Percentiles rank a stretch among this genome's conserved stretches.
These are phyloP conservation scores for Salix viminalis DNA, from an alignment of 345 rosid genomes.

Conservation along the genomic window DNA sequence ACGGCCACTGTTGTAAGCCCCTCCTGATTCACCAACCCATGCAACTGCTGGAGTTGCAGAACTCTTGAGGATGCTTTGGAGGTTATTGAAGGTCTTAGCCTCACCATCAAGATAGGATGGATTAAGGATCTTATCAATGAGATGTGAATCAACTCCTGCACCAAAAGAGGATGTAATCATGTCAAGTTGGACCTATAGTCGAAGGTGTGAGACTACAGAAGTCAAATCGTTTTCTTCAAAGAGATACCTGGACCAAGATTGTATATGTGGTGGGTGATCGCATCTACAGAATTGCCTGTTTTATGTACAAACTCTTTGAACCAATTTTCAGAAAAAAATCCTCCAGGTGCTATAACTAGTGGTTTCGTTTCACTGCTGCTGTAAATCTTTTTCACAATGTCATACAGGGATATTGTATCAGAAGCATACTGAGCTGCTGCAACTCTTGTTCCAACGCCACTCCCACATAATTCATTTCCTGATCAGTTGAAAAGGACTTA, in stretches of 20 bases:
- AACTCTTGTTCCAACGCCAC: slow-evolving; percentile 71
- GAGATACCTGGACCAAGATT: slow-evolving; percentile 85
- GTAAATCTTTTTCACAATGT: slow-evolving; percentile 49
- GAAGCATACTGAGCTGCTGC: slow-evolving; percentile 67
- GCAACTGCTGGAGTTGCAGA: slow-evolving; percentile 56
- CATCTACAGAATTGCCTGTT: slow-evolving; percentile 48
- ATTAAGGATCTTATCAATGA: slow-evolving; percentile 65
- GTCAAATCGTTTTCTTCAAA: not conserved
- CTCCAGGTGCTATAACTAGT: slow-evolving; percentile 74
- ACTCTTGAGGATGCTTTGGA: slow-evolving; percentile 45
- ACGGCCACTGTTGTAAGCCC: slow-evolving; percentile 90
- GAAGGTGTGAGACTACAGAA: slow-evolving; percentile 1
- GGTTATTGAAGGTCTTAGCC: slow-evolving; percentile 44
- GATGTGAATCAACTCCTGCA: slow-evolving; percentile 62
- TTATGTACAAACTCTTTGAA: slow-evolving; percentile 54
- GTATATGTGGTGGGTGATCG: slow-evolving; percentile 80
- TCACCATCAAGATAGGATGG: slow-evolving; percentile 64
- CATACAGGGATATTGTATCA: slow-evolving; percentile 53
- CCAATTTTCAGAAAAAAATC: slow-evolving; percentile 75
- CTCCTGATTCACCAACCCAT: slow-evolving; percentile 97
- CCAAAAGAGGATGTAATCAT: not conserved
- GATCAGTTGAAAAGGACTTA: slow-evolving; percentile 1
- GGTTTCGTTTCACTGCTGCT: slow-evolving; percentile 47
- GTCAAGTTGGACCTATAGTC: slow-evolving; percentile 14
- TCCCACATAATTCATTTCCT: slow-evolving; percentile 88